Evolutionary conservation across 1,139 yeast genomes (phyloP), one percentile per base, ranked within the genome.

Genomic region (Komagataea norvegica): DNA sequence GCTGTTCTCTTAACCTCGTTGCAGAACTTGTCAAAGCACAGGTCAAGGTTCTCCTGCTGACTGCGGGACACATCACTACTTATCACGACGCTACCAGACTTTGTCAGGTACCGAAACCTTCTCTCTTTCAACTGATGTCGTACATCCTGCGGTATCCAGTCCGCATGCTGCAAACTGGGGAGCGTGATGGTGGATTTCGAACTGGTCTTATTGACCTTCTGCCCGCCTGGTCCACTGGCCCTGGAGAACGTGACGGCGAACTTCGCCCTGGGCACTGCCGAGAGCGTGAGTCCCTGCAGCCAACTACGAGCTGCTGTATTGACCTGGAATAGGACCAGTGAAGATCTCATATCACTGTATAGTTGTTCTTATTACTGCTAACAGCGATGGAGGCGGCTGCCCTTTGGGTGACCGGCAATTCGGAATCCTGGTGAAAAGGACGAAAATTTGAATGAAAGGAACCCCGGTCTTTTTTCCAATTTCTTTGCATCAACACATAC

Each of bases 141-240:
- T 2, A 79, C 61, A 1, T 70, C 66, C 4, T 43, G 45, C 0
- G 95, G 93, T 2, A 88, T 69, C 93, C 94, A 85, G 6, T 51
- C 49, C 15, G 77, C 70, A 3, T 59, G 50, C 8, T 70, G 62
- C 77, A 89, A 75, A 29, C 65, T 59, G 2, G 62, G 59, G 0
- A 86, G 54, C 4, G 76, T 64, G 10, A 89, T 59, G 0, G 91
- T 77, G 4, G 93, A 95, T 53, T 88, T 88, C 3, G 91, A 76
- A 11, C 79, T 78, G 0, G 87, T 74, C 46, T 87, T 89, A 58
- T 89, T 89, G 13, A 89, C 96, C 55, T 89, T 85, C 52, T 89
- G 97, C 0, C 97, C 97, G 0, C 97, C 97, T 0, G 96, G 89
- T 0, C 97, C 97, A 10, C 95, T 81, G 0, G 95, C 74, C 44